Conservation (phyloP, 768 basidiomycete genomes). For the Hortiboletus flavorubellus region DNA sequence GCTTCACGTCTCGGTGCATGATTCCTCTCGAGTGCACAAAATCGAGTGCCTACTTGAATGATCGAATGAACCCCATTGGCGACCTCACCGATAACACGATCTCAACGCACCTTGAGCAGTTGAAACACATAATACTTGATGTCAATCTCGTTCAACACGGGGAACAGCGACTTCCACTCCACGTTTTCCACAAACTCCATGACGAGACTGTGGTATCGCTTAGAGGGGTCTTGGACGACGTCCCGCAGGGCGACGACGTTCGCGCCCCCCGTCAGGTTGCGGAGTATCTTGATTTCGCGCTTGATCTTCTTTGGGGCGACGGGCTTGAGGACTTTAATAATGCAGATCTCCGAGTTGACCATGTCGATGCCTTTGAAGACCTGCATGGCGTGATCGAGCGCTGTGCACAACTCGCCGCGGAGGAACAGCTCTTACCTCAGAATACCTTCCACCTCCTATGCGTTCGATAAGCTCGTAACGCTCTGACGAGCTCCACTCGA, state of each 20-base stretch:
- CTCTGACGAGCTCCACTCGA: constrained; percentile 65
- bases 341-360: constrained; percentile 49
- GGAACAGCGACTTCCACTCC: constrained; percentile 62
- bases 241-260: constrained; percentile 66
- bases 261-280: constrained; percentile 66
- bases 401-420: background rate
- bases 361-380: constrained; percentile 61
- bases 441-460: constrained; percentile 64
- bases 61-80: background rate
- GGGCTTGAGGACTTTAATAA: constrained; percentile 73
- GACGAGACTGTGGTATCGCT: constrained; percentile 60
- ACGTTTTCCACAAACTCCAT: constrained; percentile 68
- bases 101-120: constrained; percentile 45
- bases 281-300: constrained; percentile 71
- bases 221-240: constrained; percentile 63
- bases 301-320: constrained; percentile 67
- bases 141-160: constrained; percentile 58
- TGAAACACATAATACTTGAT: constrained; percentile 68
- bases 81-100: background rate
- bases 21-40: constrained; percentile 70
- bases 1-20: constrained; percentile 69
- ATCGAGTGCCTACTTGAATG: constrained; percentile 47
- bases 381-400: constrained; percentile 25
- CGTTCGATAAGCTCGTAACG: constrained; percentile 64
- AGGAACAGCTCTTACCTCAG: constrained; percentile 41